These are phyloP conservation scores for Aspergillus saccharolyticus DNA, from an alignment of 495 filamentous ascomycete genomes.

Conservation along the genomic window DNA sequence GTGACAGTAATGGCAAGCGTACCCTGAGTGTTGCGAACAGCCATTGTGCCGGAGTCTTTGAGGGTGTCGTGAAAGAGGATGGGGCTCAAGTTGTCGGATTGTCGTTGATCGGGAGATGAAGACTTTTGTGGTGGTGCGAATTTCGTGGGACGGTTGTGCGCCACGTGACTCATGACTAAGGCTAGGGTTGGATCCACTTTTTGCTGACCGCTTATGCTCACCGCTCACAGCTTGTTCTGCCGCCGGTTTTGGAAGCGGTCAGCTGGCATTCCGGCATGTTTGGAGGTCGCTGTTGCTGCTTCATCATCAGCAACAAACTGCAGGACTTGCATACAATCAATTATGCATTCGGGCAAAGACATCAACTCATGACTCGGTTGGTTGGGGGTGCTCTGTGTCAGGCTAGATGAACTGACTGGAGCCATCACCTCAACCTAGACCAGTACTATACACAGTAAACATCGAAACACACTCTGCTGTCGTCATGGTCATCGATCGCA, in stretches of 20 bases:
- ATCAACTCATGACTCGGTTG: no score
- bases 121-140: not conserved
- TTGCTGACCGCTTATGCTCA: not conserved
- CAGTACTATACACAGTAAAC: not conserved
- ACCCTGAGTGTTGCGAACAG: conserved; percentile 11
- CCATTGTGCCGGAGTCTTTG: conserved; percentile 13
- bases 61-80: conserved; percentile 12
- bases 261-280: no score
- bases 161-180: conserved; percentile 12
- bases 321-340: no score
- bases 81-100: conserved; percentile 13
- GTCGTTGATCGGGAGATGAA: conserved; percentile 7
- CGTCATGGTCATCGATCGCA: not conserved
- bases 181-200: not conserved
- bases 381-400: no score
- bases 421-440: no score
- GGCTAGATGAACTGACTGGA: no score
- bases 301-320: no score
- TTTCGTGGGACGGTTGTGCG: conserved; percentile 13
- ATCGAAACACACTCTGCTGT: not conserved
- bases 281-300: no score
- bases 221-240: no score
- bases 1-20: conserved; percentile 16
- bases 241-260: no score
- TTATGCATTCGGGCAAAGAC: no score